Evolutionary conservation across 176 grass and related monocot genomes (phyloP), one percentile per base, ranked within the genome.

Genomic region (Panicum miliaceum): DNA sequence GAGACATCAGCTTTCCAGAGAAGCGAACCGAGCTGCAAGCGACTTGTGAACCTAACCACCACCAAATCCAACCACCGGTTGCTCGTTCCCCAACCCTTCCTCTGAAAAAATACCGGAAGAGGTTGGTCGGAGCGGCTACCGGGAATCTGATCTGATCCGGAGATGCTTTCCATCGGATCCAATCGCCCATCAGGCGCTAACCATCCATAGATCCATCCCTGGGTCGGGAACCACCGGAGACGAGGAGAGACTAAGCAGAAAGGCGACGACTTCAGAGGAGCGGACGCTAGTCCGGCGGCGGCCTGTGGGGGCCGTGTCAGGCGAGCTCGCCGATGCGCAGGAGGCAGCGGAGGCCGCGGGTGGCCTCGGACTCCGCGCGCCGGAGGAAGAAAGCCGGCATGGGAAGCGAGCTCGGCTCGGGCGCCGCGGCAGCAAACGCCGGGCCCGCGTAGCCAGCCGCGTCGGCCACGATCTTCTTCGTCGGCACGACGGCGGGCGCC

Each of bases 51-150:
- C 48, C 84, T 68, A 83, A 74, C 72, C 72, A 77, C 75, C 76
- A 85, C 89, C 89, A 90, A 87, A 87, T 54, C 84, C 80, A 87
- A 64, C 67, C 52, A 52, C 79, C 74, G 84, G 89, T 18, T 4
- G 26, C 11, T 16, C 60, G 72, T 34, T 69, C 56, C 34, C 18
- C 68, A 72, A 85, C 71, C 51, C 43, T 67, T 68, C 92, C 88
- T 91, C 84, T 84, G 80, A 91, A 94, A 94, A 91, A 89, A 91
- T 94, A 94, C 83, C 81, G 92, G 84, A 90, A 67, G 83, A 68
- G 80, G 76, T 73, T 64, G 83, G 41, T 71, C 26, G 48, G 59
- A 89, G 86, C 56, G 40, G 63, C 15, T 61, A 29, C 61, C 80
- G 83, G 80, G 54, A 81, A 48, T 86, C 48, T 83, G 70, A 73